These are phyloP conservation scores for Patellaria atrata DNA, from an alignment of 495 filamentous ascomycete genomes.

Conservation along the genomic window DNA sequence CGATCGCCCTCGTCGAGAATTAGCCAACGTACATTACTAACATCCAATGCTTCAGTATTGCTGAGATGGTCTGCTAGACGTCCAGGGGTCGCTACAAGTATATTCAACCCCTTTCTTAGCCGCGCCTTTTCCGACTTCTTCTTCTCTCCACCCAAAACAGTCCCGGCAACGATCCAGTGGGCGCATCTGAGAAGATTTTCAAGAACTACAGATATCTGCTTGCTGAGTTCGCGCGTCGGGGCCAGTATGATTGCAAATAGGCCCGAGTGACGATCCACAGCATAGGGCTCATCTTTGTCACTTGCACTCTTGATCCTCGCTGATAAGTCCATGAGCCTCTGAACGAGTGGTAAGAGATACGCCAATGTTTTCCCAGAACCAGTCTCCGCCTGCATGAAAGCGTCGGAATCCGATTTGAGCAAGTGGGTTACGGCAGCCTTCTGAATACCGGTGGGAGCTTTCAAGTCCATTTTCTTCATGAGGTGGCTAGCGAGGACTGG, in stretches of 20 bases:
- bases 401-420: slow-evolving; percentile 70
- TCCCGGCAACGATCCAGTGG: slow-evolving; percentile 80
- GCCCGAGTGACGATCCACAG: slow-evolving; percentile 64
- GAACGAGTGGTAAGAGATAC: slow-evolving; percentile 80
- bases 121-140: slow-evolving; percentile 95
- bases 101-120: slow-evolving; percentile 83
- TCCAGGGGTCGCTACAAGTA: slow-evolving; percentile 87
- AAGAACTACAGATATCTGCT: slow-evolving; percentile 77
- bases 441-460: slow-evolving; percentile 87
- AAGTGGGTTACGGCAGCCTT: slow-evolving; percentile 69
- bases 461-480: slow-evolving; percentile 71
- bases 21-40: slow-evolving; percentile 82
- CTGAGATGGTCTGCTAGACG: slow-evolving; percentile 80
- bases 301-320: slow-evolving; percentile 27
- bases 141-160: slow-evolving; percentile 90
- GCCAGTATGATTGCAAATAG: slow-evolving; percentile 85
- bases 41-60: slow-evolving; percentile 75
- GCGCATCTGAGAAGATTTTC: slow-evolving; percentile 69
- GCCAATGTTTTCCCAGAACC: slow-evolving; percentile 95
- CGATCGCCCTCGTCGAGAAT: slow-evolving; percentile 92
- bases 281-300: slow-evolving; percentile 24
- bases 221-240: slow-evolving; percentile 83
- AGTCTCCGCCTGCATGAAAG: slow-evolving; percentile 93
- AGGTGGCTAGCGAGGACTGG: slow-evolving; percentile 65
- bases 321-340: slow-evolving; percentile 69